phyloP scores from a whole-genome alignment of 768 basidiomycete genomes.

The Termitomyces sp. region DNA sequence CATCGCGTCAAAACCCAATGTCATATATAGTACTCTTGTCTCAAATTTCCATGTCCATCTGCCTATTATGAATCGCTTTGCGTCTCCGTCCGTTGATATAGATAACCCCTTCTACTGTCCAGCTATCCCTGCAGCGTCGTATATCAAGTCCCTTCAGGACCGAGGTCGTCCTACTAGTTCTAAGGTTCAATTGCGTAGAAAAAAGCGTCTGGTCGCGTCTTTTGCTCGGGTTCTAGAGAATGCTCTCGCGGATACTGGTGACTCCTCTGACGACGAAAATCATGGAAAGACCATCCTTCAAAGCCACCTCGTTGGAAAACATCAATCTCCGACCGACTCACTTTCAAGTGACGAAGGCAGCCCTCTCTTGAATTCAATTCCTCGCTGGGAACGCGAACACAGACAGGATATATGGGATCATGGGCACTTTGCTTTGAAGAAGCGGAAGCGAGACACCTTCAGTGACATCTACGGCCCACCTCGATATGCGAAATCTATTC shows the following conservation, averaged over 20 bases:
- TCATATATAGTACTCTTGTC: neutral
- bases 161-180: constrained; percentile 21
- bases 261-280: constrained; percentile 20
- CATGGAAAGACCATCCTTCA: neutral
- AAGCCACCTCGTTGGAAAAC: neutral
- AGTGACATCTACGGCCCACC: constrained; percentile 3
- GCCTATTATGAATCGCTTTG: constrained; percentile 7
- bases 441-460: neutral
- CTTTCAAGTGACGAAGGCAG: constrained; percentile 17
- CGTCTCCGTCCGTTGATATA: constrained; percentile 43
- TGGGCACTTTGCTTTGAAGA: constrained; percentile 27
- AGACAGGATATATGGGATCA: constrained; percentile 17
- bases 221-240: constrained; percentile 34
- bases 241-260: constrained; percentile 18
- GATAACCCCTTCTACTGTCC: constrained; percentile 63
- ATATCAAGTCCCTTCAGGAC: constrained; percentile 44
- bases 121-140: constrained; percentile 42
- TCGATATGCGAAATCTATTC: neutral
- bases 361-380: constrained; percentile 13
- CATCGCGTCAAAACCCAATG: neutral
- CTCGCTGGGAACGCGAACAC: constrained; percentile 21
- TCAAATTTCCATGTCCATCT: constrained; percentile 3
- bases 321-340: constrained; percentile 1
- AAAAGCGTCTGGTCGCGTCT: constrained; percentile 25
- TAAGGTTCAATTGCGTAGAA: constrained; percentile 11